Evolutionary conservation across 257 asterid species (phyloP), one percentile per base, ranked within the genome.

Genomic region (Sherardia arvensis): DNA sequence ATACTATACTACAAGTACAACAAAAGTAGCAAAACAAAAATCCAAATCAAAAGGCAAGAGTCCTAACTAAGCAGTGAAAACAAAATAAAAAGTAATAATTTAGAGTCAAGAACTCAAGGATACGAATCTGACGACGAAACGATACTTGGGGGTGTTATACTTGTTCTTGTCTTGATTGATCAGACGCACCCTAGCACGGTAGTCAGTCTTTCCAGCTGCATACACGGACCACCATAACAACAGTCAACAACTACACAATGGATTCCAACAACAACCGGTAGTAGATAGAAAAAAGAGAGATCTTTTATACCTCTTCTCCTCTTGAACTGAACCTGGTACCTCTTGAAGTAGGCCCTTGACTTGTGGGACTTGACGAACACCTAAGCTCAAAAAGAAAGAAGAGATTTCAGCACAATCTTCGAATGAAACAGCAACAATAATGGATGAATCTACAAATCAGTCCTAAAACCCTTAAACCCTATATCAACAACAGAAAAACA

Each of bases 101-200:
- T 1, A 4, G 15, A 9, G 2, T n/a, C 17, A 30, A 30, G 8
- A 30, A 22, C 18, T 8, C 3, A n/a, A 78, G 93, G 93, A 85
- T 85, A 83, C 94, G 63, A 87, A 83, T 79, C 88, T 74, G 62
- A 85, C 90, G 43, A 85, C 85, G 47, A 83, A 81, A 8, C 95
- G 81, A 27, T 80, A 87, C 75, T 84, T 87, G 4, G 92, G 92
- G 47, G 95, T 87, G 62, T 87, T 84, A 72, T 84, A 84, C 73
- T 87, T 87, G 67, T 87, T 87, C 62, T 80, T 84, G 67, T 87
- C 95, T 67, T 84, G 92, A 59, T 84, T 84, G 74, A 87, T 87
- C 40, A 84, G 78, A 4, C 90, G 84, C 61, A 74, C 82, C 78
- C 92, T 82, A 0, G 95, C 95, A 68, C 92, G 76, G 66, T 84